Base-by-base conservation (phyloP, 768 basidiomycete genomes). In the Rhodotorula toruloides region DNA sequence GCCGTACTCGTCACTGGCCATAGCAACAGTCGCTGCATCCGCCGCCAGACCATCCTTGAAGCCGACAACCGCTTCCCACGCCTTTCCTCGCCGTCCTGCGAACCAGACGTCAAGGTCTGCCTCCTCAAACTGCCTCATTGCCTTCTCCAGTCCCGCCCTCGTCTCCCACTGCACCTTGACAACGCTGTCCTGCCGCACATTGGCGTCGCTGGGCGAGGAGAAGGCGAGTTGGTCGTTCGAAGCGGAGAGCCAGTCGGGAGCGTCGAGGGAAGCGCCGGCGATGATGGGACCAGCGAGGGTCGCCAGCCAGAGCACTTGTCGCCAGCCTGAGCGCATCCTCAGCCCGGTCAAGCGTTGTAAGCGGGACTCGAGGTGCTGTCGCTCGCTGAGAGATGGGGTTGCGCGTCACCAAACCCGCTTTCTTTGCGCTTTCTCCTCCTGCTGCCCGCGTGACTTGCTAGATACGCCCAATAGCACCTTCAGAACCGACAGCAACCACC, bases 51-150 rank as follows among this genome's bases (percentile, higher is more conserved):
- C 7, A 31, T 21, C 21, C 50, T 34, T 27, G 31, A 46, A 29
- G n/a, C 58, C 48, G 11, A 50, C 29, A 32, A 59, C 8, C 27
- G 48, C 27, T 31, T 49, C 37, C 58, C 58, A 58, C 4, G n/a
- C n/a, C n/a, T 8, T 17, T 9, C 8, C 19, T 6, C 27, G 13
- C 9, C 32, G 46, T 10, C 13, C 17, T 10, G 58, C 48, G 37
- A 42, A 50, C 48, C 48, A 50, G 48, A 59, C 19, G 48, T 59
- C 58, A 27, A 17, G 1, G 27, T 50, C 39, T n/a, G 25, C 27
- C 11, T 31, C 27, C 7, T 50, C 27, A 4, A 49, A 32, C 21
- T 9, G 13, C 0, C 12, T 7, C 6, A 48, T 31, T 11, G 58
- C 58, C 1, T 6, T 40, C 12, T 39, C 27, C 37, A 59, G 29